Conservation (phyloP, 1,284 basidiomycete genomes). For the Afroboletus lepidellus region DNA sequence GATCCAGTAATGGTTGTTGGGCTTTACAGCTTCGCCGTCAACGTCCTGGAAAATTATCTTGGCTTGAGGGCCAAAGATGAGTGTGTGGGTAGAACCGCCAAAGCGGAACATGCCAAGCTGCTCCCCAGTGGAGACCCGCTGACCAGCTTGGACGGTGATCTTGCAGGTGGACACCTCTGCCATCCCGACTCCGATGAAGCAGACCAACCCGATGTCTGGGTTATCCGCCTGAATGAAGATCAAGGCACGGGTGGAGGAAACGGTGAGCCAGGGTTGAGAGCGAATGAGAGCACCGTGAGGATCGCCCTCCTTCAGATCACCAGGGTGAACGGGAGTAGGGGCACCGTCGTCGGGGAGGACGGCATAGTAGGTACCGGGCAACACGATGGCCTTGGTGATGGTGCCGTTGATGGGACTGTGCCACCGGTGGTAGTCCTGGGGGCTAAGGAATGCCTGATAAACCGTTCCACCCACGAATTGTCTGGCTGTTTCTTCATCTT, state of each 20-base stretch:
- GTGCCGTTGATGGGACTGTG: not conserved
- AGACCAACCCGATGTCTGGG: not conserved
- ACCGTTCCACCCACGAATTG: not conserved
- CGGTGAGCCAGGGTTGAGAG: slow-evolving; percentile 5
- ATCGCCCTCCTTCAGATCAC: slow-evolving; percentile 4
- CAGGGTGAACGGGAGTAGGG: not conserved
- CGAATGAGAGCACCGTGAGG: not conserved
- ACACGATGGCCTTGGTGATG: slow-evolving; percentile 33
- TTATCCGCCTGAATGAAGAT: slow-evolving; percentile 45
- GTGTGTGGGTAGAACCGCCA: not conserved
- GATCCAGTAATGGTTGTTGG: not conserved
- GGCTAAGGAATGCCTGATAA: not conserved
- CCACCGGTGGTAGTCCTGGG: not conserved
- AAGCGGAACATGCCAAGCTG: slow-evolving; percentile 3
- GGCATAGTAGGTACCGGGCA: slow-evolving; percentile 54
- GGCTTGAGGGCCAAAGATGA: not conserved
- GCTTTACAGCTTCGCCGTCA: not conserved
- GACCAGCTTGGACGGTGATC: not conserved
- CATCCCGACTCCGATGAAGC: not conserved
- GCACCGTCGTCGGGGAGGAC: slow-evolving; percentile 19
- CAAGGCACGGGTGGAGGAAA: slow-evolving; percentile 43
- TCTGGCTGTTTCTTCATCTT: not conserved
- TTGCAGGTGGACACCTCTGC: slow-evolving; percentile 2
- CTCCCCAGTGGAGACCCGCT: not conserved
- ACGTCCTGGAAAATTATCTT: not conserved